Base-by-base conservation (phyloP, 352 stramenopile species). In the Phytophthora pinifolia region DNA sequence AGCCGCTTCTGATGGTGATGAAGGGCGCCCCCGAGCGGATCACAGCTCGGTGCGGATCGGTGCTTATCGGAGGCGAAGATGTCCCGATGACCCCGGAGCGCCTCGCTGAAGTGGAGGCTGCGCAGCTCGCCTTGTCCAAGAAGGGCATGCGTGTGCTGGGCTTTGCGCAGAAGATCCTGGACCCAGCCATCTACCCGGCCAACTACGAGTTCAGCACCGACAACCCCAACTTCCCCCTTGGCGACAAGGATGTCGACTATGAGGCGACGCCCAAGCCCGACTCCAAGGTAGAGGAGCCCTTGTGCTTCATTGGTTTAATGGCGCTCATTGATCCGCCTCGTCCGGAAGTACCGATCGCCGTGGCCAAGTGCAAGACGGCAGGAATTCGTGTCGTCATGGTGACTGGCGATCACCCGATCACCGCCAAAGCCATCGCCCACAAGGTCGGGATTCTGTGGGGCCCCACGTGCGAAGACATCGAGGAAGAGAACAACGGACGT, bases 1-100 rank as follows among this genome's bases (percentile, higher is more conserved):
- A 80, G 35, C 79, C 83, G 5, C 48, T 87, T 2, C 53, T 93
- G 25, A 70, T 93, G 61, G 76, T 88, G 25, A 98, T 99, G 77
- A 99, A 99, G 71, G 97, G 96, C 50, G 97, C 96, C 1, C 96
- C 96, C 2, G 96, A 99, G 52, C 85, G 91, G 37, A 98, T 99
- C 65, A 78, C 98, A n/a, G 70, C 77, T 18, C 75, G 94, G 17
- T 99, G 97, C 65, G 65, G 70, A 36, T 79, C 76, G n/a, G 70
- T 94, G n/a, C 55, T 97, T 61, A 50, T 87, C 10, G 63, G 65
- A 43, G 77, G 77, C 2, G 53, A 85, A 59, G 70, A 74, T 18
- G 72, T 79, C 15, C 96, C 98, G 51, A 83, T 97, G 55, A 97
- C 94, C 0, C 88, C 90, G 4, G 96, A 99, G 62, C 74, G 85